Conservation (phyloP, 1,284 basidiomycete genomes). For the Papiliotrema laurentii region DNA sequence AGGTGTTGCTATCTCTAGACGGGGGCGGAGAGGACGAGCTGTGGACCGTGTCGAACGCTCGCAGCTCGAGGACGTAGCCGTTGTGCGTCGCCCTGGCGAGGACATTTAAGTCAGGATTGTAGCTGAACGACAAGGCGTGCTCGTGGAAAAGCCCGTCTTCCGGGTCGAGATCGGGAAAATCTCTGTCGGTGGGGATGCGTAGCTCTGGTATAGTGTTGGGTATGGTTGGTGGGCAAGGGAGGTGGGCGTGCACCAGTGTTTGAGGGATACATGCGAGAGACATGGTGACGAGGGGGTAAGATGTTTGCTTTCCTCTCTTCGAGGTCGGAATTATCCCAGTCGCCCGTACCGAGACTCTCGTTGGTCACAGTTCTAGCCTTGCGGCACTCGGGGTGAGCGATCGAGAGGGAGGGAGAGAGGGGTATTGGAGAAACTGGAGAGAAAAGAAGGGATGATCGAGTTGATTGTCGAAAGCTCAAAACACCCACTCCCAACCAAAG, state of each 20-base stretch:
- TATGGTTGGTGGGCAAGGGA: conserved; percentile 29
- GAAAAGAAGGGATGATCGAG: too few relatives aligned
- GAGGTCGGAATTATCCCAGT: too few relatives aligned
- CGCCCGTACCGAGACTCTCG: too few relatives aligned
- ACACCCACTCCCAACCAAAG: too few relatives aligned
- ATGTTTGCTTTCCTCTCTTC: too few relatives aligned
- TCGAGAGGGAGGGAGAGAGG: too few relatives aligned
- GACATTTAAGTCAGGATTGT: conserved; percentile 61
- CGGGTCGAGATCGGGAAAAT: conserved; percentile 49
- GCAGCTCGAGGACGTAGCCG: conserved; percentile 69
- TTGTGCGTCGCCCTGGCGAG: conserved; percentile 70
- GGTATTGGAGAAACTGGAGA: too few relatives aligned
- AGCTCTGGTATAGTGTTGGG: conserved; percentile 28
- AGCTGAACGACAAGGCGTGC: conserved; percentile 66
- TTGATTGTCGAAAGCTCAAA: too few relatives aligned
- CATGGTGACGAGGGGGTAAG: too few relatives aligned
- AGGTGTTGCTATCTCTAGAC: conserved; percentile 45
- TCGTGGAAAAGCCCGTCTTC: conserved; percentile 57
- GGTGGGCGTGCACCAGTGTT: conserved; percentile 38
- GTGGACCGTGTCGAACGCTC: conserved; percentile 56
- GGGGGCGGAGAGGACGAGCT: neutral
- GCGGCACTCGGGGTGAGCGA: too few relatives aligned
- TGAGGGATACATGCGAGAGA: conserved; percentile 29
- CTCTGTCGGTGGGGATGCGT: conserved; percentile 46
- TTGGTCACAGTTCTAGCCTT: too few relatives aligned